phyloP scores from a whole-genome alignment of 139 green algal species.

The Chlorella sp. region DNA sequence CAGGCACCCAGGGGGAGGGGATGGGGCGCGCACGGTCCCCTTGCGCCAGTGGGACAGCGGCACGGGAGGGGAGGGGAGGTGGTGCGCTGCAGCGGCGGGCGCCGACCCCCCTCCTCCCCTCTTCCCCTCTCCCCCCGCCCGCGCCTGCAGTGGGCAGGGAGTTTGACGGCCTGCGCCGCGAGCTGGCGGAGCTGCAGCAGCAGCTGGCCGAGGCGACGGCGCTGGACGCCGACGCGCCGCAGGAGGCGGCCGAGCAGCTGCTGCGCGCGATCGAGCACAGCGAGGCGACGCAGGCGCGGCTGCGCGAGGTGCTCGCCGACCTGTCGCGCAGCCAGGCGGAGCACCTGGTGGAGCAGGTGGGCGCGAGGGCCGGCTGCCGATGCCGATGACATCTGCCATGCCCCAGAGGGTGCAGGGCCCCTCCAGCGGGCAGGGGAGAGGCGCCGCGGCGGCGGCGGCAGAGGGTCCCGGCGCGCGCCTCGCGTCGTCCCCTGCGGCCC shows the following conservation, averaged over 20 bases:
- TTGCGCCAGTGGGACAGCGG: no score
- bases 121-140: not conserved
- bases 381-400: no score
- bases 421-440: no score
- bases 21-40: no score
- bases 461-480: no score
- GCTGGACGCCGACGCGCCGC: constrained; percentile 2
- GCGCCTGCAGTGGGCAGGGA: not conserved
- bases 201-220: constrained; percentile 7
- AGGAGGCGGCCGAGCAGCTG: constrained; percentile 5
- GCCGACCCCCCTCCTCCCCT: not conserved
- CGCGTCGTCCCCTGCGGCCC: no score
- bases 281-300: constrained; percentile 1
- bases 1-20: no score
- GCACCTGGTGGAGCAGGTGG: constrained; percentile 14
- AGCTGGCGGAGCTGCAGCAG: constrained; percentile 28
- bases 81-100: not conserved
- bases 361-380: no score
- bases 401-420: no score
- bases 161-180: not conserved
- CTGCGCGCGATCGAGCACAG: constrained; percentile 12
- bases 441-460: no score
- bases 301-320: constrained; percentile 11
- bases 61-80: no score
- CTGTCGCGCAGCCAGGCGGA: constrained; percentile 25